A percentile compares a stretch with the other conserved stretches of the same genome.
These are phyloP conservation scores for Penicillium pulvis DNA, from an alignment of 495 filamentous ascomycete genomes.

Conservation along the genomic window DNA sequence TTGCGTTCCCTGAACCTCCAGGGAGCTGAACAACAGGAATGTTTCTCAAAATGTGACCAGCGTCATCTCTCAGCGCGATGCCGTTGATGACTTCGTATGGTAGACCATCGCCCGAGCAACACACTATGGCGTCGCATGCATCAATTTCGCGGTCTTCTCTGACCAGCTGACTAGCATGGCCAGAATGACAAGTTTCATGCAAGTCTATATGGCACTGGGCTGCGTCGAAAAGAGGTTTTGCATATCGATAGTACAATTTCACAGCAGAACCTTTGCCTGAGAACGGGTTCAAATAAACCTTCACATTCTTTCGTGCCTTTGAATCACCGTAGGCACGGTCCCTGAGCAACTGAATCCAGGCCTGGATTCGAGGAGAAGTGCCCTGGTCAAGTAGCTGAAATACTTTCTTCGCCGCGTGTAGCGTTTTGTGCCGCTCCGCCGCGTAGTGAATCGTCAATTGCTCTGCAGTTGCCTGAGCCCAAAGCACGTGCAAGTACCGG, in stretches of 20 bases:
- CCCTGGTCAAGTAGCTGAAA: too few relatives aligned
- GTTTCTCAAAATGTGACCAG: conserved; percentile 65
- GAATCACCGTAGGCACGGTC: conserved; percentile 63
- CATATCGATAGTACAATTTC: conserved; percentile 67
- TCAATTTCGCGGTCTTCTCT: conserved; percentile 68
- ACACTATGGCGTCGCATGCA: conserved; percentile 74
- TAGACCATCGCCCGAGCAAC: conserved; percentile 86
- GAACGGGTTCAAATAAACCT: conserved; percentile 85
- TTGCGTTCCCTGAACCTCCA: conserved; percentile 87
- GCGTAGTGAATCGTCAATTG: too few relatives aligned
- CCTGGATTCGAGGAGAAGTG: too few relatives aligned
- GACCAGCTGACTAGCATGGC: conserved; percentile 75
- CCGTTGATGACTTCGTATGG: conserved; percentile 94
- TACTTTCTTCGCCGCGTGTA: too few relatives aligned
- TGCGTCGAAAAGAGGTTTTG: conserved; percentile 77
- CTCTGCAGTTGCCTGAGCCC: too few relatives aligned
- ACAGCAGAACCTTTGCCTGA: conserved; percentile 64
- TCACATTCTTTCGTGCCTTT: conserved; percentile 68
- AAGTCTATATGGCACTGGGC: conserved; percentile 74
- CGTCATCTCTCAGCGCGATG: conserved; percentile 69
- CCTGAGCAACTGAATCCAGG: too few relatives aligned
- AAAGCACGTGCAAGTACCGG: too few relatives aligned
- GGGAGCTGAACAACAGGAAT: conserved; percentile 84
- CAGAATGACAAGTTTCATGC: conserved; percentile 65
- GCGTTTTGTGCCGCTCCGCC: too few relatives aligned